Evolutionary conservation across 139 green algal species (phyloP).

Genomic region (Chlorella sp.): DNA sequence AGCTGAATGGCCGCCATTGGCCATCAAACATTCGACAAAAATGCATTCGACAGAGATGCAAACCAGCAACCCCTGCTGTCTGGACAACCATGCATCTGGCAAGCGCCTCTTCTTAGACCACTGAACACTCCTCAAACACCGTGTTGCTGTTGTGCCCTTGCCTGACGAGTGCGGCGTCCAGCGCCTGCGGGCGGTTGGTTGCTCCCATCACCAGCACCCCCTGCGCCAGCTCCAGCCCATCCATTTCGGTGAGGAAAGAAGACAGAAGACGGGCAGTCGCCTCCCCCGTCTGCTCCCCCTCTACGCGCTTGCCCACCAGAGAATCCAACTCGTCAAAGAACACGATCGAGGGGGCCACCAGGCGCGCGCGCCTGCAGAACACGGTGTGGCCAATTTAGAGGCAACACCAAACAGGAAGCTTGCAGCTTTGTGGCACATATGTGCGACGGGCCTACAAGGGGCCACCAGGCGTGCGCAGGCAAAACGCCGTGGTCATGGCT

Average conservation of each 20-base stretch:
- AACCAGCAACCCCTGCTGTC: too few species aligned
- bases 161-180: conserved; percentile 84
- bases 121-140: background rate
- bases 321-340: conserved; percentile 93
- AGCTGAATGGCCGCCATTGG: too few species aligned
- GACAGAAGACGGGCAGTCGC: conserved; percentile 68
- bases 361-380: conserved; percentile 54
- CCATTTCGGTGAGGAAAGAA: conserved; percentile 87
- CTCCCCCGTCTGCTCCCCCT: background rate
- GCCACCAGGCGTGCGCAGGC: too few species aligned
- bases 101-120: too few species aligned
- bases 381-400: too few species aligned
- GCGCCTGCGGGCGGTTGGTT: conserved; percentile 80
- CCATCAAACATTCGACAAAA: too few species aligned
- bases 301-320: conserved; percentile 49
- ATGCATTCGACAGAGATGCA: too few species aligned
- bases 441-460: too few species aligned
- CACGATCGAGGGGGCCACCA: conserved; percentile 80
- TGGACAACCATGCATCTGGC: too few species aligned
- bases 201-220: conserved; percentile 85
- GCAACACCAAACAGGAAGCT: background rate
- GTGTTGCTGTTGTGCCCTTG: background rate
- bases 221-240: conserved; percentile 76
- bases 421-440: background rate
- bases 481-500: too few species aligned